phyloP scores from a whole-genome alignment of 1,139 yeast genomes.

The Yarrowia galli region DNA sequence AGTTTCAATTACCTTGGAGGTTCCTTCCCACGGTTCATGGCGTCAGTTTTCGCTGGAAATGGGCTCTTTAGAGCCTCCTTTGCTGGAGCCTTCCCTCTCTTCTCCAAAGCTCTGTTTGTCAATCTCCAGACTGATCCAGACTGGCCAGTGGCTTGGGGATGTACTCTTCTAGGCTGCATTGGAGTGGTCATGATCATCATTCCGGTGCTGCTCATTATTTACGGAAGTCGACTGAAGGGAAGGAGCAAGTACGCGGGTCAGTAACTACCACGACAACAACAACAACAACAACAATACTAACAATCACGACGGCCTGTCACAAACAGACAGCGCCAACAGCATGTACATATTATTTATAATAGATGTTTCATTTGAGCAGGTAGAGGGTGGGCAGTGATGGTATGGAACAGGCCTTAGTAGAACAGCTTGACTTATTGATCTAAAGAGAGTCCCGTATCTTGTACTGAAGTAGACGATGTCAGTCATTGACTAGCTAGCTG shows the following conservation, averaged over 20 bases:
- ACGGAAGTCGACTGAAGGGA: constrained; percentile 26
- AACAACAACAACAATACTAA: constrained; percentile 12
- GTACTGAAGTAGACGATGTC: too few species aligned
- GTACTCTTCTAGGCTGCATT: constrained; percentile 58
- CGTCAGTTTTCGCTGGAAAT: constrained; percentile 65
- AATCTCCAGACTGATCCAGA: constrained; percentile 54
- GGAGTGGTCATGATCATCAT: constrained; percentile 56
- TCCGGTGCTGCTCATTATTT: constrained; percentile 39
- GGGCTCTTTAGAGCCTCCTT: constrained; percentile 58
- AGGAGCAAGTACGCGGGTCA: constrained; percentile 25
- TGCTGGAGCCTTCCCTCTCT: constrained; percentile 65
- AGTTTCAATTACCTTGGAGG: constrained; percentile 73
- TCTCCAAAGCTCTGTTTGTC: constrained; percentile 58
- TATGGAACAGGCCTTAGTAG: too few species aligned
- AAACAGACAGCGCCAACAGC: too few species aligned
- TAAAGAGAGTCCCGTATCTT: too few species aligned
- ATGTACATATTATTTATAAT: constrained; percentile 29
- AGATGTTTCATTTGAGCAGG: constrained; percentile 2
- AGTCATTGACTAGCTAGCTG: too few species aligned
- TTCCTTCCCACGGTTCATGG: constrained; percentile 74
- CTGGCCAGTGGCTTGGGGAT: constrained; percentile 66
- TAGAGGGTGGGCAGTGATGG: neutral
- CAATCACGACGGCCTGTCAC: too few species aligned
- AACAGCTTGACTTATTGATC: too few species aligned
- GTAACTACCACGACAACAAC: neutral